Percentiles rank a stretch among this genome's conserved stretches.
Evolutionary conservation across 768 basidiomycete species (phyloP).

Genomic region (Lentinula sp.): DNA sequence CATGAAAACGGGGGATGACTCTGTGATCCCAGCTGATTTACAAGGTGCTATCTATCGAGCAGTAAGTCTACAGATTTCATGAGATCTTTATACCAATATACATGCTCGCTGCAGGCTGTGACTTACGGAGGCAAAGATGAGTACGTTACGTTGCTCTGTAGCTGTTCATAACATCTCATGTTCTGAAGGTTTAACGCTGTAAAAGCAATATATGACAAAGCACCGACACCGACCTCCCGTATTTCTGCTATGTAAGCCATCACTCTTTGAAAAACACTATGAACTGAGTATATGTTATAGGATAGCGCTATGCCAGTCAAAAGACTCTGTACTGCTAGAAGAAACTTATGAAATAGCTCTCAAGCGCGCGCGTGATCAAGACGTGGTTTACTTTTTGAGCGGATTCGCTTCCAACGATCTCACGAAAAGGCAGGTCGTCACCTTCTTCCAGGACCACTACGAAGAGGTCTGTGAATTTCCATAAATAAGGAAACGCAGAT

Average conservation of each 20-base stretch:
- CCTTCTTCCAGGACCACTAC: slow-evolving; percentile 50
- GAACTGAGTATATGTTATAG: slow-evolving; percentile 18
- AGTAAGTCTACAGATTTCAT: slow-evolving; percentile 28
- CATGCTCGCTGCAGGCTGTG: slow-evolving; percentile 44
- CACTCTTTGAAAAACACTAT: slow-evolving; percentile 16
- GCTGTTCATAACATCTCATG: background rate
- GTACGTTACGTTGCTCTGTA: background rate
- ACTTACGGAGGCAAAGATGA: slow-evolving; percentile 69
- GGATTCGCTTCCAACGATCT: slow-evolving; percentile 38
- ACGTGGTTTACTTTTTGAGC: slow-evolving; percentile 38
- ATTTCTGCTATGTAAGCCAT: slow-evolving; percentile 61
- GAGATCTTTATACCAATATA: background rate
- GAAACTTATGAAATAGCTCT: slow-evolving; percentile 42
- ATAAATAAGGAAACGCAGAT: background rate
- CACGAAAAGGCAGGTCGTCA: slow-evolving; percentile 32
- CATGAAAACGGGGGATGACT: slow-evolving; percentile 68
- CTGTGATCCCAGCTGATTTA: slow-evolving; percentile 77
- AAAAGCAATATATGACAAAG: slow-evolving; percentile 61
- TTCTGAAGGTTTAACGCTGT: slow-evolving; percentile 53
- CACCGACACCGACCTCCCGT: slow-evolving; percentile 68
- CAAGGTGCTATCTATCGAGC: slow-evolving; percentile 46
- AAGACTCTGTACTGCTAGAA: slow-evolving; percentile 34
- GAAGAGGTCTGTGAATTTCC: slow-evolving; percentile 21
- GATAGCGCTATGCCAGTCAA: slow-evolving; percentile 41
- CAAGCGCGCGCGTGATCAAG: slow-evolving; percentile 29